Evolutionary conservation across 768 basidiomycete species (phyloP).

Genomic region (Chalciporus piperatus): DNA sequence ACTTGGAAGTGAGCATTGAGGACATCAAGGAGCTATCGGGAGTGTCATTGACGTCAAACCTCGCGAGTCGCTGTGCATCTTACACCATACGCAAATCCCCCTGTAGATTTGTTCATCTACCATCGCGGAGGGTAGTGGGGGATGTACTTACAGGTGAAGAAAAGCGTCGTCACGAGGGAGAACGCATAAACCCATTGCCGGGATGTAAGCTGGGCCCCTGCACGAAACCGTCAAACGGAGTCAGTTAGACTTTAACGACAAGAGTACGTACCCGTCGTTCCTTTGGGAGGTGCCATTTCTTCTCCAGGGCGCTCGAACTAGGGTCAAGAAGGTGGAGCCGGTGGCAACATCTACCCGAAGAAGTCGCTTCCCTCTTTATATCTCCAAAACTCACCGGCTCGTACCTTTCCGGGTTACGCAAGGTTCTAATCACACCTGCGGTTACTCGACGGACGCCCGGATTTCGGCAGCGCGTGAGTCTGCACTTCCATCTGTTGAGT

Average conservation of each 20-base stretch:
- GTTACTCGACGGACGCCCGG: background rate
- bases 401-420: constrained; percentile 2
- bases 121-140: background rate
- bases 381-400: background rate
- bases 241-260: background rate
- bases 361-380: constrained; percentile 8
- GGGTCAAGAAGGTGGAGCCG: constrained; percentile 2
- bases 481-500: background rate
- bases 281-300: constrained; percentile 37
- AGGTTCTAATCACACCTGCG: background rate
- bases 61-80: constrained; percentile 15
- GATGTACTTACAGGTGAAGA: constrained; percentile 60
- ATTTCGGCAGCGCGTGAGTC: background rate
- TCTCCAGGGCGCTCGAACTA: background rate
- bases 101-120: constrained; percentile 23
- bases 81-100: constrained; percentile 70
- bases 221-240: background rate
- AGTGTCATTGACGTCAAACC: constrained; percentile 17
- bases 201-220: constrained; percentile 41
- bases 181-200: constrained; percentile 57
- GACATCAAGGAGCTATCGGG: constrained; percentile 57
- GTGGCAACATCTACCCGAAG: constrained; percentile 1
- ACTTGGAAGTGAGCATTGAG: constrained; percentile 72
- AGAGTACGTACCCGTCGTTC: constrained; percentile 40
- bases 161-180: constrained; percentile 67